These are phyloP conservation scores for Cordyceps javanica DNA, from an alignment of 2,329 filamentous ascomycete genomes.

Conservation along the genomic window DNA sequence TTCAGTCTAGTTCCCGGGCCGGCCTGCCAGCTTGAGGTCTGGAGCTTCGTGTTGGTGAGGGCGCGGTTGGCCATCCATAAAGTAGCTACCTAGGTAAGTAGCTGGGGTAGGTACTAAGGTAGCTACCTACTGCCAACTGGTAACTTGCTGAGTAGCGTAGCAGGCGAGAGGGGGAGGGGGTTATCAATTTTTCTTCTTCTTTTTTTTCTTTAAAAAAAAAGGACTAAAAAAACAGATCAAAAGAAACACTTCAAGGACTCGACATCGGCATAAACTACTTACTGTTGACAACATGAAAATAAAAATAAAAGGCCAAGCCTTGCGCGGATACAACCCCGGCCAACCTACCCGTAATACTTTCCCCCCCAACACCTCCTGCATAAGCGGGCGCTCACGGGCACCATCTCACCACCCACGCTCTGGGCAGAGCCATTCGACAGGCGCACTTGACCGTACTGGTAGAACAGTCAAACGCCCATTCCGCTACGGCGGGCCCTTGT, in stretches of 20 bases:
- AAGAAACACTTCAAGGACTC: no score
- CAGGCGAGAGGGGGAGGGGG: no score
- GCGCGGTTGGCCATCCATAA: not conserved
- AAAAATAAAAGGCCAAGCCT: no score
- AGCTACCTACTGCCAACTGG: no score
- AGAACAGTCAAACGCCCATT: no score
- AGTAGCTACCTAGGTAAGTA: no score
- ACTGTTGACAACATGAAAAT: no score
- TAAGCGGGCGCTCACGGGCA: slow-evolving; percentile 2
- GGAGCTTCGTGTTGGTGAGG: not conserved
- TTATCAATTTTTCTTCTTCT: no score
- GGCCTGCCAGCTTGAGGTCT: not conserved
- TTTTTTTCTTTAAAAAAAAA: no score
- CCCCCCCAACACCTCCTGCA: not conserved
- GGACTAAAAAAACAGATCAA: no score
- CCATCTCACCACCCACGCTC: not conserved
- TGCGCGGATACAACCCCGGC: not conserved
- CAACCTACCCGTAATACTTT: not conserved
- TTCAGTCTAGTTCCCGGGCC: not conserved
- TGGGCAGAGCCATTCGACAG: not conserved
- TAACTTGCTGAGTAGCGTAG: no score
- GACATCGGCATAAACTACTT: not conserved
- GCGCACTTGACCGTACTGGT: not conserved
- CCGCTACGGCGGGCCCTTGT: not conserved
- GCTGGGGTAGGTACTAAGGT: no score